These are phyloP conservation scores for Haplosporangium gracile DNA, from an alignment of 192 early-diverging fungal genomes.

Conservation along the genomic window DNA sequence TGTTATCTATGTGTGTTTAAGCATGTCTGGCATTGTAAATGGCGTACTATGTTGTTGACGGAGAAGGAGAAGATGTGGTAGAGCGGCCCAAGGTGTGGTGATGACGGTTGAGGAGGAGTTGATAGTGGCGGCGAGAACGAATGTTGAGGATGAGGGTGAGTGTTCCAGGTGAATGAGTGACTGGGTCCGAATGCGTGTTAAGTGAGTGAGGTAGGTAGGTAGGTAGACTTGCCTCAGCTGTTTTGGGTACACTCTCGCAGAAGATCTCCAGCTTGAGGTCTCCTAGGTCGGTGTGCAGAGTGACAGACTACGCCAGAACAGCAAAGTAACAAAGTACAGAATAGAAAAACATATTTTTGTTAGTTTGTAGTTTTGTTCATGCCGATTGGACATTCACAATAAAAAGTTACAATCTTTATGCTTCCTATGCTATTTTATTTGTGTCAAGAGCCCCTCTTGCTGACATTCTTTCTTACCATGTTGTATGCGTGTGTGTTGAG, in stretches of 20 bases:
- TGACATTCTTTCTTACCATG: not conserved
- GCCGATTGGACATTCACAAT: not conserved
- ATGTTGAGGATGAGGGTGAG: not conserved
- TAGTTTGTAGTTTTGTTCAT: not conserved
- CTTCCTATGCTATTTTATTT: too few species aligned
- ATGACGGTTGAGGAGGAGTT: not conserved
- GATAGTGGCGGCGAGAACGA: not conserved
- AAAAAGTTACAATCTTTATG: too few species aligned
- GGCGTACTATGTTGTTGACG: not conserved
- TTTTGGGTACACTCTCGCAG: conserved; percentile 87
- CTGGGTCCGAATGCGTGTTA: too few species aligned
- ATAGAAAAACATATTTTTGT: not conserved
- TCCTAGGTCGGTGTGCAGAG: conserved; percentile 92
- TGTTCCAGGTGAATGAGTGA: not conserved
- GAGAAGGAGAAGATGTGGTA: not conserved
- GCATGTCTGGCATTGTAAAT: not conserved
- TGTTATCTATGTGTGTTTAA: not conserved
- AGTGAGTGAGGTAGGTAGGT: too few species aligned
- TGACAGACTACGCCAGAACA: conserved; percentile 73
- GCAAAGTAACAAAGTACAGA: not conserved
- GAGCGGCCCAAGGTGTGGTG: not conserved
- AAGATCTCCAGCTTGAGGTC: conserved; percentile 96
- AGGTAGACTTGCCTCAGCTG: conserved; percentile 73
- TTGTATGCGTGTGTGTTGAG: not conserved
- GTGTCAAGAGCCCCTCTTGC: too few species aligned